phyloP scores from a whole-genome alignment of 257 asterid species.

The Haberlea rhodopensis region DNA sequence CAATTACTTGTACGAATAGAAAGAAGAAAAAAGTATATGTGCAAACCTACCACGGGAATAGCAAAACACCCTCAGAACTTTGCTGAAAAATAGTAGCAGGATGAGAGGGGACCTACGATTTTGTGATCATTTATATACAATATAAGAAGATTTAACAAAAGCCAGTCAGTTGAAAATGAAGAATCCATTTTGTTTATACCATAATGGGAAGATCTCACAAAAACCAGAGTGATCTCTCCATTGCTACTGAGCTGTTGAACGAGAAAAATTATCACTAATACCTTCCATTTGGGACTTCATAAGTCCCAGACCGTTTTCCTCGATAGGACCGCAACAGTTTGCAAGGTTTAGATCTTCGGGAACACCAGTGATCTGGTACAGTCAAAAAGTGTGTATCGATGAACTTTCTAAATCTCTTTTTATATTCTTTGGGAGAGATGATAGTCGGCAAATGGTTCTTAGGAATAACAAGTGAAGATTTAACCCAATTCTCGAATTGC shows the following conservation, averaged over 20 bases:
- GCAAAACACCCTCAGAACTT: slow-evolving; percentile 41
- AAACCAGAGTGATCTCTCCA: slow-evolving; percentile 25
- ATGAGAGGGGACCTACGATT: slow-evolving; percentile 33
- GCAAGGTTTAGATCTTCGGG: slow-evolving; percentile 73
- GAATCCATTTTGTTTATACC: slow-evolving; percentile 30
- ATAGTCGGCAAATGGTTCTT: slow-evolving; percentile 78
- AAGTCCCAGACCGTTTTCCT: slow-evolving; percentile 20
- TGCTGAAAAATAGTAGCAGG: slow-evolving; percentile 45
- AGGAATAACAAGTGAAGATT: slow-evolving; percentile 83
- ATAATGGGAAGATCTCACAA: slow-evolving; percentile 25
- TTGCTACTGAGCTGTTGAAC: slow-evolving; percentile 17
- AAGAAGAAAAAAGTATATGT: slow-evolving; percentile 32
- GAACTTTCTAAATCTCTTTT: slow-evolving; percentile 72
- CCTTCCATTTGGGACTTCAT: slow-evolving; percentile 23
- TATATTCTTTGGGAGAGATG: slow-evolving; percentile 82
- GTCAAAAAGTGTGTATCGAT: slow-evolving; percentile 69
- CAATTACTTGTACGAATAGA: slow-evolving; percentile 31
- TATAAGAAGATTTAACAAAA: slow-evolving; percentile 23
- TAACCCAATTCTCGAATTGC: slow-evolving; percentile 90
- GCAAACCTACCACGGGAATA: slow-evolving; percentile 36
- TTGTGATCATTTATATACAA: slow-evolving; percentile 32
- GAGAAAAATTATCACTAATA: slow-evolving; percentile 27
- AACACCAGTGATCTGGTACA: slow-evolving; percentile 88
- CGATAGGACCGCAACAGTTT: slow-evolving; percentile 57
- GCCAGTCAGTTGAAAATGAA: slow-evolving; percentile 14